Evolutionary conservation across 768 basidiomycete species (phyloP).

Genomic region (Butyriboletus loyo): DNA sequence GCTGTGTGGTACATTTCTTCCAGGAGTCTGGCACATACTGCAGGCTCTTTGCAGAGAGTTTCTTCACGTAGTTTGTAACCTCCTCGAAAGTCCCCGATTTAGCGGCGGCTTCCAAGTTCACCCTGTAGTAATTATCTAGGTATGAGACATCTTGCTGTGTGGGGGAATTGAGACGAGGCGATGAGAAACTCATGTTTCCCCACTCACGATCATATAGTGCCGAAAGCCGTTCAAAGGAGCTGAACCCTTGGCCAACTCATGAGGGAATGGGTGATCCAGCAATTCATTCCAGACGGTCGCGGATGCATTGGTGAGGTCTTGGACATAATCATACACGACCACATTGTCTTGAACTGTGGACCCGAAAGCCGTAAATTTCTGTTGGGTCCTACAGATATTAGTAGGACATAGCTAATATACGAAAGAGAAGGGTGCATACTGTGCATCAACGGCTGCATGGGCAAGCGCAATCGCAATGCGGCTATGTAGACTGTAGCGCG

Average conservation of each 20-base stretch:
- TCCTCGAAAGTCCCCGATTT: neutral
- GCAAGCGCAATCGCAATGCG: neutral
- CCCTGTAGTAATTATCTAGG: slow-evolving; percentile 3
- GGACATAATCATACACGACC: no score
- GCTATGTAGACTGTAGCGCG: no score
- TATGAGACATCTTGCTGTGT: slow-evolving; percentile 5
- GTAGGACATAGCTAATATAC: neutral
- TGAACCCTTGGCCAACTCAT: neutral
- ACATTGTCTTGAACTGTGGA: no score
- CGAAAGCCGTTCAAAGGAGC: slow-evolving; percentile 3
- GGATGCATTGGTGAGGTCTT: neutral
- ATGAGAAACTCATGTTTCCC: no score
- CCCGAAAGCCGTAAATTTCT: neutral
- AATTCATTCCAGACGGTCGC: neutral
- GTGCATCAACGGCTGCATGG: neutral
- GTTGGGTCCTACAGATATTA: neutral
- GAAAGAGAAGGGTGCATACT: neutral
- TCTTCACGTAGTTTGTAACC: neutral
- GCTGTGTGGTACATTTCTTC: neutral
- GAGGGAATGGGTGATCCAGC: neutral
- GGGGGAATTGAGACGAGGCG: no score
- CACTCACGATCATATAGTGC: no score
- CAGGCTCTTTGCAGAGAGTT: neutral
- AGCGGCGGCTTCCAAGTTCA: neutral
- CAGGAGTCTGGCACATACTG: neutral